phyloP scores from a whole-genome alignment of 2,329 filamentous ascomycete genomes.

The Aspergillus puulaauensis region DNA sequence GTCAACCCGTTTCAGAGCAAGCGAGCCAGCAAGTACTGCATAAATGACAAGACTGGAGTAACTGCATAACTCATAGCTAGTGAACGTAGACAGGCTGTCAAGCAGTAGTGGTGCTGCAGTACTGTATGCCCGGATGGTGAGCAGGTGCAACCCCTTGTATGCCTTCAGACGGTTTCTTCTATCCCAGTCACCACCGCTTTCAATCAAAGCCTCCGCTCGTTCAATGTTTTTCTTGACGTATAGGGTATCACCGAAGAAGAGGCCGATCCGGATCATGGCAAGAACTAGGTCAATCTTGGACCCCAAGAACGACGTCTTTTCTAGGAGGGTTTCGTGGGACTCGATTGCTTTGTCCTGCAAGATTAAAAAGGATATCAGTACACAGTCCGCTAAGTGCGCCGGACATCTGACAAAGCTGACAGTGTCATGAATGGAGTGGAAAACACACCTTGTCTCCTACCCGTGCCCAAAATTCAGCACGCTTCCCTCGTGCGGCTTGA shows the following conservation, averaged over 20 bases:
- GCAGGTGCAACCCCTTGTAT: constrained; percentile 90
- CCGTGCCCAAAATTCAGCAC: constrained; percentile 92
- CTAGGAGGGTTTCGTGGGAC: constrained; percentile 87
- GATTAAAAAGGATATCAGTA: neutral
- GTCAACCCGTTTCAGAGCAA: constrained; percentile 93
- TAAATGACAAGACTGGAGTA: constrained; percentile 95
- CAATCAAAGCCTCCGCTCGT: constrained; percentile 83
- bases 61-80: constrained; percentile 95
- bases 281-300: constrained; percentile 97
- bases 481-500: constrained; percentile 86
- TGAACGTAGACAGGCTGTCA: constrained; percentile 96
- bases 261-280: constrained; percentile 89
- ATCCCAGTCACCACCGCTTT: constrained; percentile 97
- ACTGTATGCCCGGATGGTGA: constrained; percentile 89
- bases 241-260: constrained; percentile 93
- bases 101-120: constrained; percentile 88
- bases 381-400: neutral
- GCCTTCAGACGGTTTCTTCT: constrained; percentile 97
- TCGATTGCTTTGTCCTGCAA: constrained; percentile 85
- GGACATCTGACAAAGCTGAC: neutral
- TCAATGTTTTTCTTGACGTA: constrained; percentile 94
- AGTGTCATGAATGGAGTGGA: neutral
- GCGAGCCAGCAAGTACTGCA: constrained; percentile 88
- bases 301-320: constrained; percentile 95
- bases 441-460: constrained; percentile 84